phyloP scores from a whole-genome alignment of 2,329 filamentous ascomycete species.

The Claviceps cyperi region DNA sequence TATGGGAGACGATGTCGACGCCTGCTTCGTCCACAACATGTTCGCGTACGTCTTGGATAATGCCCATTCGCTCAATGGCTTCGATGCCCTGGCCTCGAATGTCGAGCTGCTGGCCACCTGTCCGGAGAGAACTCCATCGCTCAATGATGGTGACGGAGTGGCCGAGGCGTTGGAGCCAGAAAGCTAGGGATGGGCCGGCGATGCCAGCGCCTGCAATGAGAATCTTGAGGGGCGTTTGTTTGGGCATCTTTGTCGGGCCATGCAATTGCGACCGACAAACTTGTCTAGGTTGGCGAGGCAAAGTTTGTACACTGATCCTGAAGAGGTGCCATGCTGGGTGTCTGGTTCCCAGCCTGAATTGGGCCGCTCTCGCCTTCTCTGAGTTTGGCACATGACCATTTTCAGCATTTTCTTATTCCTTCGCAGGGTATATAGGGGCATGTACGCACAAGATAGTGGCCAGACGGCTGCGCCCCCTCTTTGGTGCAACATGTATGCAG shows the following conservation, averaged over 20 bases:
- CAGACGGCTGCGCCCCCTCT: too few species aligned
- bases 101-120: constrained; percentile 30
- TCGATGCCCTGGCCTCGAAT: constrained; percentile 27
- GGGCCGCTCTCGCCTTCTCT: too few species aligned
- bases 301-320: too few species aligned
- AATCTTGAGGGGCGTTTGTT: constrained; percentile 4
- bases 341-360: too few species aligned
- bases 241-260: background rate
- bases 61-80: constrained; percentile 24
- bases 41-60: constrained; percentile 21
- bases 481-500: too few species aligned
- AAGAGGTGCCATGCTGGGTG: too few species aligned
- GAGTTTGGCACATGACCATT: too few species aligned
- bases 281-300: too few species aligned
- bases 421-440: too few species aligned
- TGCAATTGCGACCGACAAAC: too few species aligned
- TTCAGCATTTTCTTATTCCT: too few species aligned
- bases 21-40: constrained; percentile 33
- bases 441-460: too few species aligned
- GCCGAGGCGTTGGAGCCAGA: constrained; percentile 17
- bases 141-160: constrained; percentile 26
- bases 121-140: constrained; percentile 14
- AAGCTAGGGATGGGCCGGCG: constrained; percentile 17
- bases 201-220: constrained; percentile 20
- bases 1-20: constrained; percentile 28